phyloP scores from a whole-genome alignment of 2,329 filamentous ascomycete species.

The Hymenoscyphus albidus region DNA sequence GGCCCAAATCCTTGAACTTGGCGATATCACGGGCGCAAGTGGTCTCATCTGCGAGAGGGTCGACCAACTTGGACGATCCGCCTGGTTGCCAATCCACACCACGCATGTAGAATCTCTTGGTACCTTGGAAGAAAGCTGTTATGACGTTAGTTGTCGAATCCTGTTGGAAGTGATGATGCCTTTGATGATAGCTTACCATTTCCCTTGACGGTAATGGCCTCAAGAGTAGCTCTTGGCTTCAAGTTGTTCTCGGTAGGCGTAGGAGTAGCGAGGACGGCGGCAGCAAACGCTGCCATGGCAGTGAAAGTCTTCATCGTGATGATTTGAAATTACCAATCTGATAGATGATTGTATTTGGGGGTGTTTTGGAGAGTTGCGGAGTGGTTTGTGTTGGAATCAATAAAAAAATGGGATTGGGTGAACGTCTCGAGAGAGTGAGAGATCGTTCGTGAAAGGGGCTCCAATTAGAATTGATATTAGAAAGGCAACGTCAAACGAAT shows the following conservation, averaged over 20 bases:
- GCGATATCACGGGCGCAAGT: slow-evolving; percentile 62
- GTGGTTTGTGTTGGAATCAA: slow-evolving; percentile 1
- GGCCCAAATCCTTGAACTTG: slow-evolving; percentile 64
- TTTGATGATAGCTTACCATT: slow-evolving; percentile 28
- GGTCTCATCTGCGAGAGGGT: slow-evolving; percentile 58
- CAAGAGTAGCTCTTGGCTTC: slow-evolving; percentile 21
- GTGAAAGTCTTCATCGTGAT: slow-evolving; percentile 30
- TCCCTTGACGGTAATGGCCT: slow-evolving; percentile 32
- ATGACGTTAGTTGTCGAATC: slow-evolving; percentile 9
- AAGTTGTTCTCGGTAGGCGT: slow-evolving; percentile 18
- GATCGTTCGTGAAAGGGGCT: slow-evolving; percentile 16
- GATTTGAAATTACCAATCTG: background rate
- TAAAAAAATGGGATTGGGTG: slow-evolving; percentile 11
- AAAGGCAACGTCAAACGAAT: slow-evolving; percentile 26
- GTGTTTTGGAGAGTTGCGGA: background rate
- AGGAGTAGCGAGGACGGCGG: slow-evolving; percentile 23
- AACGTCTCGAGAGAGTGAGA: slow-evolving; percentile 28
- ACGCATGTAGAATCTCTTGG: slow-evolving; percentile 50
- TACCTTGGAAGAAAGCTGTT: slow-evolving; percentile 32
- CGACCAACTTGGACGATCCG: slow-evolving; percentile 57
- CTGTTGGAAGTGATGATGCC: too few species aligned
- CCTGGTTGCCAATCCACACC: slow-evolving; percentile 61
- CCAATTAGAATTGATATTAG: slow-evolving; percentile 20
- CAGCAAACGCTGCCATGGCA: slow-evolving; percentile 31
- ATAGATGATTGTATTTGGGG: background rate